Evolutionary conservation across 306 rosid species (phyloP), one percentile per base, ranked within the genome.

Genomic region (Morella rubra): DNA sequence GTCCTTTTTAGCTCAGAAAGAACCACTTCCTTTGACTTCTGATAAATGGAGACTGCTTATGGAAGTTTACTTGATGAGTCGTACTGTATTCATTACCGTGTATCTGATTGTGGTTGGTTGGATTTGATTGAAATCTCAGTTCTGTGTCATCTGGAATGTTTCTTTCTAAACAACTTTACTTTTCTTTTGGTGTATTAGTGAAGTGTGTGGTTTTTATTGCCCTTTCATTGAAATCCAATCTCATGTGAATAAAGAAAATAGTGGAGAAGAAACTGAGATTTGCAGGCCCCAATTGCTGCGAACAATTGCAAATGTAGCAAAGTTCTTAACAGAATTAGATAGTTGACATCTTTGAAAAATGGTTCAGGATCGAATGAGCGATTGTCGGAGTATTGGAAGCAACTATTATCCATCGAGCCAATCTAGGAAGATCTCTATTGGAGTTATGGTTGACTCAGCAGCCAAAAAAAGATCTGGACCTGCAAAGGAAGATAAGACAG

Each of bases 341-440:
- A 58, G 77, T 73, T 81, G 45, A 76, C 70, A 64, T 70, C 78
- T 78, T 78, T n/a, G 37, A 76, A 73, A 50, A 15, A n/a, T 64
- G 19, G 84, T 85, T 73, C 90, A 95, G 99, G 92, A 78, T 72
- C 88, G 41, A 78, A 59, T 64, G 27, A 86, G 89, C 65, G 89
- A 84, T 44, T 70, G 86, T 79, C 80, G 90, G 83, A 90, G 93
- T 85, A 85, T 85, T 50, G 90, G 92, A 71, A 88, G 92, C 88
- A 86, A 82, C 65, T 78, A 81, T 73, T 80, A 74, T 74, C 92
- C 86, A 5, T 87, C 89, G 64, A 88, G 91, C 87, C 97, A 90
- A 81, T 84, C 93, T 46, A 88, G 99, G 86, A 95, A 95, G 88
- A 88, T 95, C 69, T 95, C 99, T 19, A 84, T 91, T 44, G 99